Conservation (phyloP, 1,284 basidiomycete genomes). For the Inonotus hispidus region DNA sequence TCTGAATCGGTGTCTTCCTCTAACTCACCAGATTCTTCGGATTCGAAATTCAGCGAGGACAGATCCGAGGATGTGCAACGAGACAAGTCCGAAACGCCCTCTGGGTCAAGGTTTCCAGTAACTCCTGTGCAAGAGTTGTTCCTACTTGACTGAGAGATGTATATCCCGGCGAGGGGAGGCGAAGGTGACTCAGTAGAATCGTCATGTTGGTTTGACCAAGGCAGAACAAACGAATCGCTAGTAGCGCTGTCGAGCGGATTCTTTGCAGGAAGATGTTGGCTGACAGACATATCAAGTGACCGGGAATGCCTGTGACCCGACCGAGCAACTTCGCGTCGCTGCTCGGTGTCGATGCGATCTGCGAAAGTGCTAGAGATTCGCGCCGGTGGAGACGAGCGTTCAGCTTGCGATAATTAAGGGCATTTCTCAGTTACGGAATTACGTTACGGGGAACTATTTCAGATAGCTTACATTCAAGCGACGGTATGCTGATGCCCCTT, state of each 20-base stretch:
- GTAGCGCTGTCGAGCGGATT: slow-evolving; percentile 1
- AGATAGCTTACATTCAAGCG: not conserved
- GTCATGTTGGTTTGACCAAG: not conserved
- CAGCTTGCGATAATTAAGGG: not conserved
- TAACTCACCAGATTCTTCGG: slow-evolving; percentile 1
- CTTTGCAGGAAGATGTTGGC: not conserved
- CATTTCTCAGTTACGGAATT: not conserved
- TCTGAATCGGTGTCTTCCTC: slow-evolving; percentile 24
- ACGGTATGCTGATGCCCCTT: not conserved
- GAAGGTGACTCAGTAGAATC: not conserved
- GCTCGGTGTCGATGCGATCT: slow-evolving; percentile 6
- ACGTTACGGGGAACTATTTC: not conserved
- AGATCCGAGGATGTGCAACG: not conserved
- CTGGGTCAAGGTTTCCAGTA: not conserved
- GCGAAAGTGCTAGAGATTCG: not conserved
- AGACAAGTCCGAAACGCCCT: not conserved
- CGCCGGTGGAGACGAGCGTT: no score
- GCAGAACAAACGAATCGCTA: slow-evolving; percentile 3
- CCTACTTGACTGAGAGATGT: slow-evolving; percentile 11
- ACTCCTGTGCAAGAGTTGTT: not conserved
- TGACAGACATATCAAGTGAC: not conserved
- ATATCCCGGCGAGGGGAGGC: slow-evolving; percentile 1
- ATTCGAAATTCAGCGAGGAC: slow-evolving; percentile 5
- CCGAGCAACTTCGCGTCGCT: not conserved
- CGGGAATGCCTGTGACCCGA: slow-evolving; percentile 5